Base-by-base conservation (phyloP, 208 protist genomes). In the Strigomonas culicis region DNA sequence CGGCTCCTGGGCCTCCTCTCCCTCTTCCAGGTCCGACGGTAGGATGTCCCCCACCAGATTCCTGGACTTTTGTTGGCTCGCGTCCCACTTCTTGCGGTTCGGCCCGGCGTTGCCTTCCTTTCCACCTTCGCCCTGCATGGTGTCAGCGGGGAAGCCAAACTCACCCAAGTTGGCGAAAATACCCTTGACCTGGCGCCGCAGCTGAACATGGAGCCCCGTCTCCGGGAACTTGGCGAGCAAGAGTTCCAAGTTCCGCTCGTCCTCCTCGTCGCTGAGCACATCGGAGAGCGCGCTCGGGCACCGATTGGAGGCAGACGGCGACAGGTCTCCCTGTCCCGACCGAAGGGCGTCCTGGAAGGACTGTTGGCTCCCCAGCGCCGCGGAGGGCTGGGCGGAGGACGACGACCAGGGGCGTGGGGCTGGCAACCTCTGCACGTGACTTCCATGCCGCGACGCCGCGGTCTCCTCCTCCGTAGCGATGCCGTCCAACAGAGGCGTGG, bases 171-270 rank as follows among this genome's bases (percentile, higher is more conserved):
- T 44, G 8, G 39, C 39, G 15, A 44, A 66, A 25, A 93, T 70
- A 34, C 65, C 75, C 24, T 82, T 85, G 19, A 83, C 86, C 63
- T 84, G 63, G 17, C 70, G 76, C 17, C 83, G 79, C 51, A 93
- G 70, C 49, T 71, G 72, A 44, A 93, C 82, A 57, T 93, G 86
- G 13, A 74, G 31, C 57, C 74, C 63, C 44, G 82, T 72, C 50
- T 93, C 78, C 0, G 86, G 86, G 59, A 93, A 88, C 59, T 82
- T 75, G 25, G 68, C 72, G 8, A 88, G 57, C 50, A 90, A 86
- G 22, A 82, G 39, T 41, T 80, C 64, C 36, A 86, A 70, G 15
- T 74, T 57, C 27, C 74, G 28, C 36, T 79, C 63, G 49, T 80
- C 77, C 30, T 74, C 72, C 30, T 68, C 68, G 31, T 61, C 57